These are phyloP conservation scores for Populus hybrid DNA, from an alignment of 441 rosid genomes.

Conservation along the genomic window DNA sequence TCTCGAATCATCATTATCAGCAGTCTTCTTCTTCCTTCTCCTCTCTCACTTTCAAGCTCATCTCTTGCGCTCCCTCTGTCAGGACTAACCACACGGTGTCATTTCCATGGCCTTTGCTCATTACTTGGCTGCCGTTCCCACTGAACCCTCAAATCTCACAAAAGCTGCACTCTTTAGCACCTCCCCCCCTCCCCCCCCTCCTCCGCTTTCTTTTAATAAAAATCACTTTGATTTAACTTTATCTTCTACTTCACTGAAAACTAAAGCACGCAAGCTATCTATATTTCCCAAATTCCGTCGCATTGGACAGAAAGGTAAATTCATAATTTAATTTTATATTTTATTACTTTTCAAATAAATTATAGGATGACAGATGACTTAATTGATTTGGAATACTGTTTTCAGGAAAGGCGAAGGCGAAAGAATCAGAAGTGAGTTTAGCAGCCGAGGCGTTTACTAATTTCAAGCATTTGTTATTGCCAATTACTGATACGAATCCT, in stretches of 20 bases:
- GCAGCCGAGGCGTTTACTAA: conserved; percentile 55
- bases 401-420: conserved; percentile 51
- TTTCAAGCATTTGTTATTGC: conserved; percentile 80
- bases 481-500: conserved; percentile 73
- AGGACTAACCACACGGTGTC: neutral
- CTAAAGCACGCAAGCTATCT: conserved; percentile 35
- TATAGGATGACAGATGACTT: neutral
- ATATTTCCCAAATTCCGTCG: conserved; percentile 22
- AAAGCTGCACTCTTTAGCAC: conserved; percentile 18
- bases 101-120: conserved; percentile 59
- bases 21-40: neutral
- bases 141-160: conserved; percentile 28
- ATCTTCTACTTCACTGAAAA: conserved; percentile 21
- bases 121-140: conserved; percentile 46
- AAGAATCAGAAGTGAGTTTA: conserved; percentile 45
- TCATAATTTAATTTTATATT: neutral
- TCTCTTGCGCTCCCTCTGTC: neutral
- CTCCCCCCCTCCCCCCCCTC: conserved; percentile 18
- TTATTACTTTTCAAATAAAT: neutral
- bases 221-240: conserved; percentile 9
- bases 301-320: conserved; percentile 38
- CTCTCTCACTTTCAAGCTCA: neutral
- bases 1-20: neutral
- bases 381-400: conserved; percentile 12
- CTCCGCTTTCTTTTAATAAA: conserved; percentile 9